Evolutionary conservation across 2,329 filamentous ascomycete genomes (phyloP).

Genomic region (Colletotrichum truncatum): DNA sequence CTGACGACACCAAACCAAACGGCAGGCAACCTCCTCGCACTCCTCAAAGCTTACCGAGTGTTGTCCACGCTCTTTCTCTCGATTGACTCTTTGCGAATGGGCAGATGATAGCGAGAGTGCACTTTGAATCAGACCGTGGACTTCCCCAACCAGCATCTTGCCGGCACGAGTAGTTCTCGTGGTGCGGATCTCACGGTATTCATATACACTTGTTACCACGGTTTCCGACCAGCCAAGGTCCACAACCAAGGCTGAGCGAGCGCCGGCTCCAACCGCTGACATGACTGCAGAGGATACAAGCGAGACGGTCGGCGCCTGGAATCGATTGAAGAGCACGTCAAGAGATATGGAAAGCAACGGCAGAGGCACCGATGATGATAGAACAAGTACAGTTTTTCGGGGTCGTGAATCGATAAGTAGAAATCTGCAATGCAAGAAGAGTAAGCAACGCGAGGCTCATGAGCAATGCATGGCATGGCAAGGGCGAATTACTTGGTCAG

Average conservation of each 20-base stretch:
- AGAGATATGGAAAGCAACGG: slow-evolving; percentile 80
- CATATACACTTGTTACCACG: slow-evolving; percentile 84
- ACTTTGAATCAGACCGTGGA: slow-evolving; percentile 70
- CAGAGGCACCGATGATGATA: slow-evolving; percentile 82
- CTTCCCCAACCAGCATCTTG: slow-evolving; percentile 74
- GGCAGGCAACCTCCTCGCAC: slow-evolving; percentile 80
- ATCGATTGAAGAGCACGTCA: slow-evolving; percentile 81
- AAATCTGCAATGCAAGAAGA: slow-evolving; percentile 51
- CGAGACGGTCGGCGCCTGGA: slow-evolving; percentile 82
- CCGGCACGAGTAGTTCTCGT: slow-evolving; percentile 79
- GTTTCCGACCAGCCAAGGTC: slow-evolving; percentile 96
- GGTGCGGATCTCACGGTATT: slow-evolving; percentile 83
- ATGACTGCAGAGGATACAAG: slow-evolving; percentile 82
- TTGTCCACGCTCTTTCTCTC: slow-evolving; percentile 35
- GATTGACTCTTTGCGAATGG: not conserved
- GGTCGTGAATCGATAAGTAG: slow-evolving; percentile 79
- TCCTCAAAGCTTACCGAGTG: slow-evolving; percentile 74
- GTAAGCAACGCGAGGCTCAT: slow-evolving; percentile 2
- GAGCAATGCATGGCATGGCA: not conserved
- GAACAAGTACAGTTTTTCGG: slow-evolving; percentile 76
- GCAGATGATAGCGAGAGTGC: slow-evolving; percentile 38
- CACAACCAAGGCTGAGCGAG: slow-evolving; percentile 86
- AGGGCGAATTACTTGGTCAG: slow-evolving; percentile 75
- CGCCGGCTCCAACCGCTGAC: slow-evolving; percentile 78
- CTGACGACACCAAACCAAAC: slow-evolving; percentile 79